These are phyloP conservation scores for Diaporthe humulicola DNA, from an alignment of 2,329 filamentous ascomycete genomes.

Conservation along the genomic window DNA sequence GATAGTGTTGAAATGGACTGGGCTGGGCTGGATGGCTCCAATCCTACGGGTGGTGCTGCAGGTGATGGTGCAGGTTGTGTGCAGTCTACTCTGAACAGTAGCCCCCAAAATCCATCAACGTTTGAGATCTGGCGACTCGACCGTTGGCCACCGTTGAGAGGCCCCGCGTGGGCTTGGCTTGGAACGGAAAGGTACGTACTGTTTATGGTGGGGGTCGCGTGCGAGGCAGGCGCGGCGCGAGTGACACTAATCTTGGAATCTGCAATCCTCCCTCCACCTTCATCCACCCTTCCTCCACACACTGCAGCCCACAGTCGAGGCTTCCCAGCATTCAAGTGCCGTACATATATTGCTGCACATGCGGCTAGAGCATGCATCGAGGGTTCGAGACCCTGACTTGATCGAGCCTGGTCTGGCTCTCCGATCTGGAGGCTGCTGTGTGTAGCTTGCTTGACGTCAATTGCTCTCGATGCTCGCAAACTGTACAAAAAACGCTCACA, in stretches of 20 bases:
- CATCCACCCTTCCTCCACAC: no score
- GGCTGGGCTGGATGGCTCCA: background rate
- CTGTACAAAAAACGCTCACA: background rate
- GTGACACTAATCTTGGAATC: constrained; percentile 19
- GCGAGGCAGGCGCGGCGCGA: background rate
- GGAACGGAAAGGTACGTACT: constrained; percentile 9
- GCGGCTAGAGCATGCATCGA: background rate
- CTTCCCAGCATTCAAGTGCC: constrained; percentile 14
- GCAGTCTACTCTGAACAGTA: no score
- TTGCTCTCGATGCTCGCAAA: no score
- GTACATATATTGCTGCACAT: background rate
- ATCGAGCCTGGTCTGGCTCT: background rate
- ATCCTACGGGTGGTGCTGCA: constrained; percentile 15
- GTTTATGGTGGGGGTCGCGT: background rate
- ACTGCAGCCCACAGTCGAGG: background rate
- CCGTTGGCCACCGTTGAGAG: background rate
- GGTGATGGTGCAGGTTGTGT: background rate
- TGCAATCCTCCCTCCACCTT: background rate
- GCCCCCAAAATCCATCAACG: background rate
- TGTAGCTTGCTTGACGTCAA: background rate
- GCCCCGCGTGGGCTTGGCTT: background rate
- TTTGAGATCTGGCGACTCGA: constrained; percentile 2
- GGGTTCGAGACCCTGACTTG: background rate
- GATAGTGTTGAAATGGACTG: background rate
- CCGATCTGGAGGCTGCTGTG: background rate